A percentile compares a stretch with the other conserved stretches of the same genome.
These are phyloP conservation scores for Sporothrix pseudoabietina DNA, from an alignment of 2,329 filamentous ascomycete genomes.

Conservation along the genomic window DNA sequence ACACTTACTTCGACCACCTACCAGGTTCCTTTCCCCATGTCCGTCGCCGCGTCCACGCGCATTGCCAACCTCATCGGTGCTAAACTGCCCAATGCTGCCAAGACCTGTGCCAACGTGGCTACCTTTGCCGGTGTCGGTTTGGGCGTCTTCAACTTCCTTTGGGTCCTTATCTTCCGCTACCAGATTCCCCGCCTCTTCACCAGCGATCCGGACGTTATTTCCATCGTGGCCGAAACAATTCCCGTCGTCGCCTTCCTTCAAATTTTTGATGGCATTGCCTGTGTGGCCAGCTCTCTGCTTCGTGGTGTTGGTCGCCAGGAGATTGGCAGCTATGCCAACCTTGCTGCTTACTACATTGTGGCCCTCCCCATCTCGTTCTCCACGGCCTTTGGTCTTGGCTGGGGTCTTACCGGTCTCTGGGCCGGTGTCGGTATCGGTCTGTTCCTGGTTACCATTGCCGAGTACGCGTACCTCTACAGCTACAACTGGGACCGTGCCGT, in stretches of 20 bases:
- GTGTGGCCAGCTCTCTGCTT: conserved; percentile 80
- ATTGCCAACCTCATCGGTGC: conserved; percentile 92
- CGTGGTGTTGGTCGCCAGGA: conserved; percentile 86
- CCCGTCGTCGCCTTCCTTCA: conserved; percentile 88
- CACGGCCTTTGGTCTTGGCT: conserved; percentile 73
- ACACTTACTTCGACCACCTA: conserved; percentile 80
- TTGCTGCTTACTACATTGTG: conserved; percentile 83
- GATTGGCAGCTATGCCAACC: conserved; percentile 84
- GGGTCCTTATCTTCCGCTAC: conserved; percentile 69
- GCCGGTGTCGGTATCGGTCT: conserved; percentile 74
- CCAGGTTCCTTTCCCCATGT: conserved; percentile 89
- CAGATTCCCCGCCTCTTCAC: conserved; percentile 79
- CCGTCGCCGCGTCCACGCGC: conserved; percentile 83
- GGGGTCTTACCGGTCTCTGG: conserved; percentile 83
- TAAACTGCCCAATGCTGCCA: conserved; percentile 76
- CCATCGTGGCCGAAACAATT: conserved; percentile 67
- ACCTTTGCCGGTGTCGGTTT: conserved; percentile 67
- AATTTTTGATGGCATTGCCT: conserved; percentile 79
- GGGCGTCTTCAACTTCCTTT: conserved; percentile 74
- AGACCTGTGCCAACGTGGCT: conserved; percentile 74
- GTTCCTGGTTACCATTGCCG: conserved; percentile 56
- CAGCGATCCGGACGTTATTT: conserved; percentile 69
- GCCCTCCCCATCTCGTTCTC: conserved; percentile 82
- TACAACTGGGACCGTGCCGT: conserved; percentile 59
- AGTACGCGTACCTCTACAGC: conserved; percentile 56